Base-by-base conservation (phyloP, 495 filamentous ascomycete species). In the Tuber brumale region DNA sequence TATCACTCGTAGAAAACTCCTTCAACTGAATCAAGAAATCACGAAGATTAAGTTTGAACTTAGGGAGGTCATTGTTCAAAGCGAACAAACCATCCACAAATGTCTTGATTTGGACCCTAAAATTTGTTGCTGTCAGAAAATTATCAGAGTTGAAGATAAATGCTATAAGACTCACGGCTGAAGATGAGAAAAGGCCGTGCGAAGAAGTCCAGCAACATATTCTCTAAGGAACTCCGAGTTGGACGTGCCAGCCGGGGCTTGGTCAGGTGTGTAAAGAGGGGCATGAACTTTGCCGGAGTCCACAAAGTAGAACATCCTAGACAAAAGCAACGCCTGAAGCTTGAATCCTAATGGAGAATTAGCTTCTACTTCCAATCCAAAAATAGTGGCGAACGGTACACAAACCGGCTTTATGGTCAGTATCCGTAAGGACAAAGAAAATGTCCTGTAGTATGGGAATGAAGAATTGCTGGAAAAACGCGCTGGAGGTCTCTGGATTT, bases 381-480 rank as follows among this genome's bases (percentile, higher is more conserved):
- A 45, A 57, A 37, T 48, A 16, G 27, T 42, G 48, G 51, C n/a
- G 82, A 84, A 75, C 81, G 88, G 85, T 16, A 45, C 69, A 84
- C 86, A 75, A 82, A 89, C 89, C 95, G 76, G 95, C 95, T 87
- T 98, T 99, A 86, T 99, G 95, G 81, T 99, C 96, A 77, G 92
- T 92, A 84, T 99, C 95, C 4, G 95, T 97, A 72, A 99, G 87
- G 31, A 99, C 95, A 83, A 98, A 99, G 88, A 99, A 97, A 27
- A 97, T 93, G 83, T 99, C 95, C 85, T 98, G 95, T 35, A 99
- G 87, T 79, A 99, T 99, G 3, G 92, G 88, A 57, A 97, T 89
- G 83, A 93, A 98, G 85, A 98, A 99, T 82, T 94, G 93, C 81
- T 94, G 93, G 89, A 99, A 99, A 87, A 99, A 99, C 74, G 91